phyloP scores from a whole-genome alignment of 495 filamentous ascomycete genomes.

The Annulohypoxylon maeteangense region DNA sequence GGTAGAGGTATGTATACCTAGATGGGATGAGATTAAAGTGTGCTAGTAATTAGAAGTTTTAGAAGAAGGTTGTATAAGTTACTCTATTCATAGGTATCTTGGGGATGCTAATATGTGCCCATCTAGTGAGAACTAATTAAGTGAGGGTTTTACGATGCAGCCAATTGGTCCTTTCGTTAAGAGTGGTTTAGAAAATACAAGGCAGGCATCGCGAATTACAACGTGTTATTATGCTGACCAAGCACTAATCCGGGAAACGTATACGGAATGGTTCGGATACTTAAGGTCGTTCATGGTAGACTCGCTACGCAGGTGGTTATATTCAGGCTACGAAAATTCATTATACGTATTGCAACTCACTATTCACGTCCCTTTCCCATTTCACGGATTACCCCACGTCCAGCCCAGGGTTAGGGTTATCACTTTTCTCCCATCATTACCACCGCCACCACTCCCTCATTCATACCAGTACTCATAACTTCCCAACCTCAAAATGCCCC shows the following conservation, averaged over 20 bases:
- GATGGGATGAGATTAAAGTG: no score
- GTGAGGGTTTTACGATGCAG: background rate
- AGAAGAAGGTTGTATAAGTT: background rate
- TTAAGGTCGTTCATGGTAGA: no score
- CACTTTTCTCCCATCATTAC: no score
- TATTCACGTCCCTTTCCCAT: background rate
- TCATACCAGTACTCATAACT: no score
- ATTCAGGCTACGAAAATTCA: background rate
- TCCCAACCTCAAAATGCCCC: conserved; percentile 6
- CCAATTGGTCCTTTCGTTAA: background rate
- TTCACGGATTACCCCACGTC: background rate
- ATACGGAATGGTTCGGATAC: background rate
- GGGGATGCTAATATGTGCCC: background rate
- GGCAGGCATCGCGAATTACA: conserved; percentile 5
- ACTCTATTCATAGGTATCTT: background rate
- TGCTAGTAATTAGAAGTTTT: no score
- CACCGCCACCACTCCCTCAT: no score
- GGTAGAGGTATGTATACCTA: no score
- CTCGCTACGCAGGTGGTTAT: background rate
- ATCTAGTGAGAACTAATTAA: background rate
- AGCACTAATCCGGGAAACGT: background rate
- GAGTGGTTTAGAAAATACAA: background rate
- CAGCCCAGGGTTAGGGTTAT: background rate
- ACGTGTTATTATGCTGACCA: conserved; percentile 13
- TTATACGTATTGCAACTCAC: background rate